These are phyloP conservation scores for Raphanus sativus DNA, from an alignment of 345 rosid species.

Conservation along the genomic window DNA sequence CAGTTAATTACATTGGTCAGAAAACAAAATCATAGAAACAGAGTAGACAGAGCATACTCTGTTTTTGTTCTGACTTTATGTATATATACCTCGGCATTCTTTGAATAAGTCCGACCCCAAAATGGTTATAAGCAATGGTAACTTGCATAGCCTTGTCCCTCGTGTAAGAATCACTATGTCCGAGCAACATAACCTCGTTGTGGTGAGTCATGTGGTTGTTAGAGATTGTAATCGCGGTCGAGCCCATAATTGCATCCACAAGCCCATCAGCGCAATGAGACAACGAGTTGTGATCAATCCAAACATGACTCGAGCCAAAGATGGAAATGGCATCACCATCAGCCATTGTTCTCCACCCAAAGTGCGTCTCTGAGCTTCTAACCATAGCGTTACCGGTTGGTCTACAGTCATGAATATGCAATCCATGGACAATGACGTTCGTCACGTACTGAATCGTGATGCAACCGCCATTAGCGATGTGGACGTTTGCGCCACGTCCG, in stretches of 20 bases:
- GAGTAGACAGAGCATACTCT: slow-evolving; percentile 11
- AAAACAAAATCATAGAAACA: slow-evolving; percentile 1
- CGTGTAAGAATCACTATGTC: slow-evolving; percentile 85
- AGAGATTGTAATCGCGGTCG: slow-evolving; percentile 86
- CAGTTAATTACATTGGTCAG: not conserved
- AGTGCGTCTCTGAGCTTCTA: slow-evolving; percentile 81
- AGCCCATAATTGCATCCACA: slow-evolving; percentile 94
- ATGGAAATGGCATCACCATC: slow-evolving; percentile 92
- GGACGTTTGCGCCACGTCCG: slow-evolving; percentile 86
- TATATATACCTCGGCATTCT: slow-evolving; percentile 87
- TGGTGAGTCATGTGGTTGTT: slow-evolving; percentile 93
- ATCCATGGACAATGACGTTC: slow-evolving; percentile 87
- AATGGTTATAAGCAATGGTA: slow-evolving; percentile 94
- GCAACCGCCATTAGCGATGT: slow-evolving; percentile 92
- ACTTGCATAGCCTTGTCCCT: slow-evolving; percentile 93
- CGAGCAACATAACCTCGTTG: slow-evolving; percentile 92
- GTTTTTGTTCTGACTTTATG: slow-evolving; percentile 1
- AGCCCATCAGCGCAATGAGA: slow-evolving; percentile 94
- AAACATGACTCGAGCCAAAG: slow-evolving; percentile 85
- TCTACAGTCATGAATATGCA: slow-evolving; percentile 86
- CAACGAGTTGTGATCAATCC: slow-evolving; percentile 93
- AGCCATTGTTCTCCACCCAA: slow-evolving; percentile 92
- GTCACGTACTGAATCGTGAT: slow-evolving; percentile 82
- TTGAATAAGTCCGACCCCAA: slow-evolving; percentile 91
- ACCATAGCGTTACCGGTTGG: slow-evolving; percentile 96